Base-by-base conservation (phyloP, 1,284 basidiomycete genomes). In the Melampsora abietis-canadensis region DNA sequence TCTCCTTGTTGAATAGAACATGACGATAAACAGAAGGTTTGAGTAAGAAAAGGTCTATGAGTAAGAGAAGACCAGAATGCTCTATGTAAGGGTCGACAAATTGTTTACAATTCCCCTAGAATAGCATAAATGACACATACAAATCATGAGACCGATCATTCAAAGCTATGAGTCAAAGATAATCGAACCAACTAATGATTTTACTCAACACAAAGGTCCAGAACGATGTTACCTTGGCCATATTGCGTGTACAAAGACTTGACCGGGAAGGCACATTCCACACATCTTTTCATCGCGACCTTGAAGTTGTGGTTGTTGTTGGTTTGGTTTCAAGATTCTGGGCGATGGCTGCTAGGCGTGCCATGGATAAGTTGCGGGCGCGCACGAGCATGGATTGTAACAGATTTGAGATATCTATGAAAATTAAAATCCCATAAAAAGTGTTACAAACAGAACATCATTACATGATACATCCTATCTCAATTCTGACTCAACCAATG, bases 71-170 rank as follows among this genome's bases (percentile, higher is more conserved):
- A 21, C 47, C 24, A 27, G 69, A 72, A 19, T 72, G 61, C n/a
- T 72, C 69, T 37, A 72, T 65, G 62, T 72, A 72, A n/a, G 69
- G 69, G 44, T 72, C 69, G 0, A 54, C 47, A 40, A 72, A 72
- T 64, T 15, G 17, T 44, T 72, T 34, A 31, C 69, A 72, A 46
- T 57, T 65, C 8, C 47, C 24, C 69, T 72, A 61, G 12, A 34
- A 46, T 30, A 37, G 21, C 0, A 19, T 27, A 51, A 66, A 51
- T 44, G 17, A 7, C 8, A 30, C 1, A 66, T 14, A 15, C 15
- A 66, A 44, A 54, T 7, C 27, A 6, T 48, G 7, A 66, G 63
- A 47, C 2, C 27, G 27, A 27, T 27, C 27, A 2, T 27, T 27
- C 27, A 27, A 27, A 27, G 27, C 27, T 27, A 27, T n/a, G 10